Evolutionary conservation across 139 green algal species (phyloP).

Genomic region (Tetradesmus obliquus): DNA sequence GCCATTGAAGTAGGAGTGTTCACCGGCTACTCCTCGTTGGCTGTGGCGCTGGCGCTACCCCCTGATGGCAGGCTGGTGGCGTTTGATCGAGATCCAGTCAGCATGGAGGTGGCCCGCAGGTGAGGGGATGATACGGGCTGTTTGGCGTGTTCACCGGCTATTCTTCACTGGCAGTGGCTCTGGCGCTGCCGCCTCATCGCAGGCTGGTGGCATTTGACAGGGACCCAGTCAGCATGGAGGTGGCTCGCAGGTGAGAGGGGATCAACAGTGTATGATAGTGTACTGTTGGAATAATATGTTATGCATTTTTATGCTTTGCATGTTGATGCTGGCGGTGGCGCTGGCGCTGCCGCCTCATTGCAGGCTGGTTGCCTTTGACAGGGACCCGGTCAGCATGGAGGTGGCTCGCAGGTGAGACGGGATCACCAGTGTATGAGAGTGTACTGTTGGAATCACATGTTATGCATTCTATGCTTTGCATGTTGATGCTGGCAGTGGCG

Average conservation of each 20-base stretch:
- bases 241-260: constrained; percentile 63
- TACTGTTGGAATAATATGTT: no score
- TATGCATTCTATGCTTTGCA: neutral
- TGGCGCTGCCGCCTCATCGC: constrained; percentile 80
- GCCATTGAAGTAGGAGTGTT: constrained; percentile 84
- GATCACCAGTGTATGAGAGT: no score
- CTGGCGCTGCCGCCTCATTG: constrained; percentile 78
- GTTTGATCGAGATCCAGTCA: constrained; percentile 77
- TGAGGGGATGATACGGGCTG: neutral
- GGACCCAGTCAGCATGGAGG: constrained; percentile 71
- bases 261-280: no score
- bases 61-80: constrained; percentile 79
- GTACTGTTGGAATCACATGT: no score
- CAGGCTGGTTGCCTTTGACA: constrained; percentile 83
- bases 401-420: constrained; percentile 62
- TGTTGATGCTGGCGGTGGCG: constrained; percentile 67
- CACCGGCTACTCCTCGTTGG: constrained; percentile 90
- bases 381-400: constrained; percentile 71
- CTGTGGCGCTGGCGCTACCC: constrained; percentile 81
- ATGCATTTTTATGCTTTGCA: neutral
- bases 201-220: constrained; percentile 84
- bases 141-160: constrained; percentile 91
- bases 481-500: constrained; percentile 67
- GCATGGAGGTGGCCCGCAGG: constrained; percentile 75
- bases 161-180: constrained; percentile 78